Base-by-base conservation (phyloP, 2,329 filamentous ascomycete species). In the Colletotrichum scovillei region DNA sequence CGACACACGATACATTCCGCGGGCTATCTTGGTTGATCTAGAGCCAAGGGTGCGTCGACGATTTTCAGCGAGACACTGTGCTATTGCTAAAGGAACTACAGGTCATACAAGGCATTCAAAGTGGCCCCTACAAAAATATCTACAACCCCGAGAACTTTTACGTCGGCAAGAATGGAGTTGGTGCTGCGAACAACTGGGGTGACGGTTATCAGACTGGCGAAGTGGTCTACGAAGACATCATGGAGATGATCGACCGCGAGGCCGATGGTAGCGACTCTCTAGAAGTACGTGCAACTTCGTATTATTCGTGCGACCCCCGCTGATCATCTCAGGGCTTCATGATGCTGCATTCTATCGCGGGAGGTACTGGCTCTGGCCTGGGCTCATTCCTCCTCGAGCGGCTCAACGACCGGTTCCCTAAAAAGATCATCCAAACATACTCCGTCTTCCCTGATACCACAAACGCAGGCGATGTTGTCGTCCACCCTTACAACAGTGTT, bases 141-240 rank as follows among this genome's bases (percentile, higher is more conserved):
- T 99, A 99, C 90, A 99, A 99, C 82, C 97, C 97, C 0, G 97
- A 99, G 84, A 99, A 99, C 87, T 98, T 98, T 85, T 99, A 97
- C 82, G 91, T 98, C 66, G 95, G 96, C 78, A 97, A 98, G 82
- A 93, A 96, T 84, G 97, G 97, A 71, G 92, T 94, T 68, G 97
- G 97, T 58, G 97, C 97, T 7, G 97, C 95, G 58, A 99, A 99
- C 84, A 99, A 98, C 83, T 99, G 97, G 97, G 97, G 95, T 74
- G 94, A 97, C 80, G 97, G 97, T 59, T 99, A 99, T 84, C 92
- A 97, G 77, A 95, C 94, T 67, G 97, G 95, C 77, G 95, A 98
- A 82, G 88, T 89, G 57, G 95, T 99, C 24, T 95, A 96, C 78
- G 97, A 99, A 83, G 97, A 99, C 82, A 95, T 99, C 69, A 94